phyloP scores from a whole-genome alignment of 805 yeast genomes.

The Pichia membranifaciens region DNA sequence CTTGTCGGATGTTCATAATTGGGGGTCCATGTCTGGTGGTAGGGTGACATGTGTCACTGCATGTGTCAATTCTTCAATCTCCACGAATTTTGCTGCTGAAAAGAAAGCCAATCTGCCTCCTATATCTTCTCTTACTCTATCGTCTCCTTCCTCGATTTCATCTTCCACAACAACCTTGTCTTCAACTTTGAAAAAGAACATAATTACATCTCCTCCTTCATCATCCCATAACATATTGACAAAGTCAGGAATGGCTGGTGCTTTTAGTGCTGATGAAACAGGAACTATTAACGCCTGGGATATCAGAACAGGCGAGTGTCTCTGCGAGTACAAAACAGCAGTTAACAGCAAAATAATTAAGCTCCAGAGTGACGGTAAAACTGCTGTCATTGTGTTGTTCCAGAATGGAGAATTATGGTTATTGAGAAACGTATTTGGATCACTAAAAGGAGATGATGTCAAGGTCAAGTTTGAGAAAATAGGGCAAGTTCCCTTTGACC shows the following conservation, averaged over 20 bases:
- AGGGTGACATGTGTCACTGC: conserved; percentile 11
- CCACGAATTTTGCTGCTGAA: neutral
- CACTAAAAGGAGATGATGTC: conserved; percentile 9
- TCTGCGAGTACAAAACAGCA: neutral
- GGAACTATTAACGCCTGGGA: conserved; percentile 32
- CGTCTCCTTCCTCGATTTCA: neutral
- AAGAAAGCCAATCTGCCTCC: neutral
- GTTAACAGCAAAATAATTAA: conserved; percentile 14
- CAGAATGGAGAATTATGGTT: conserved; percentile 22
- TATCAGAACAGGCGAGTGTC: conserved; percentile 17
- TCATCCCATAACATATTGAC: conserved; percentile 19
- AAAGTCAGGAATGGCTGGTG: conserved; percentile 26
- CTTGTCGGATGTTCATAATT: conserved; percentile 10
- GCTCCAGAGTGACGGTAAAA: conserved; percentile 28
- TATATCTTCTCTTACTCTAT: neutral
- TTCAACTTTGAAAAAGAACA: neutral
- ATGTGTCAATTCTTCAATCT: conserved; percentile 6
- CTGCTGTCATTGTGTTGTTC: conserved; percentile 21
- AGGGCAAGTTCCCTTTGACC: conserved; percentile 7
- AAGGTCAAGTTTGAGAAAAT: conserved; percentile 6
- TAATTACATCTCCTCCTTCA: neutral
- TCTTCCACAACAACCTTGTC: conserved; percentile 1
- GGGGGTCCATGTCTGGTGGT: conserved; percentile 10
- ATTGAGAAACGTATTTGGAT: conserved; percentile 18
- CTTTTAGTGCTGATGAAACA: conserved; percentile 27